Conservation (phyloP, 345 rosid species). For the Reutealis trisperma region DNA sequence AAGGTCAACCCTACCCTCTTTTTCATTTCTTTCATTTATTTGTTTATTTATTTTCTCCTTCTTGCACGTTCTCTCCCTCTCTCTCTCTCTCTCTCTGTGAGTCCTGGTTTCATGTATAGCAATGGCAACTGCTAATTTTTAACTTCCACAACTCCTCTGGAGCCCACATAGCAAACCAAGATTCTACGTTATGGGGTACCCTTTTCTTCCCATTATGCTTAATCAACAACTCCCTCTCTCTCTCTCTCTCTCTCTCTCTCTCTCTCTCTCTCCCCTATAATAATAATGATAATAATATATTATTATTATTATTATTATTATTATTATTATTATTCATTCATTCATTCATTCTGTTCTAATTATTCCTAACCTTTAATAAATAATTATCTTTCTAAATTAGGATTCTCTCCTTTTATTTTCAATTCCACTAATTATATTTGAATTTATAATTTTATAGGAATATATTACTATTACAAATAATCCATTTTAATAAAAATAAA, state of each 20-base stretch:
- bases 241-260: neutral
- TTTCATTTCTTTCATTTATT: neutral
- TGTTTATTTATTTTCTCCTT: neutral
- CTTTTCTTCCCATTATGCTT: constrained; percentile 20
- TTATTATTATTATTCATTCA: too few species aligned
- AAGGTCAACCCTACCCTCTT: constrained; percentile 42
- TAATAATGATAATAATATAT: too few species aligned
- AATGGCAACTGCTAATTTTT: constrained; percentile 43
- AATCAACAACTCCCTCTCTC: constrained; percentile 13
- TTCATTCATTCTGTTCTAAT: neutral
- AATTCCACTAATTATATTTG: too few species aligned
- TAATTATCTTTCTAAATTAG: too few species aligned
- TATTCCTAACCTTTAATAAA: too few species aligned
- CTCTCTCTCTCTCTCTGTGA: neutral
- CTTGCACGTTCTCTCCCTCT: constrained; percentile 42
- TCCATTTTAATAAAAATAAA: too few species aligned
- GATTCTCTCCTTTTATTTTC: too few species aligned
- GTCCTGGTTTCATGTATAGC: constrained; percentile 26
- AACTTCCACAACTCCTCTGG: constrained; percentile 44
- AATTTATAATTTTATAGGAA: too few species aligned
- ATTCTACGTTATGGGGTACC: constrained; percentile 35
- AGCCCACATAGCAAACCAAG: constrained; percentile 33
- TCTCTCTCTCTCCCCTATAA: neutral
- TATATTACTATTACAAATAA: too few species aligned
- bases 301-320: too few species aligned